Evolutionary conservation across 2,329 filamentous ascomycete species (phyloP).

Genomic region (Thelonectria rubi): DNA sequence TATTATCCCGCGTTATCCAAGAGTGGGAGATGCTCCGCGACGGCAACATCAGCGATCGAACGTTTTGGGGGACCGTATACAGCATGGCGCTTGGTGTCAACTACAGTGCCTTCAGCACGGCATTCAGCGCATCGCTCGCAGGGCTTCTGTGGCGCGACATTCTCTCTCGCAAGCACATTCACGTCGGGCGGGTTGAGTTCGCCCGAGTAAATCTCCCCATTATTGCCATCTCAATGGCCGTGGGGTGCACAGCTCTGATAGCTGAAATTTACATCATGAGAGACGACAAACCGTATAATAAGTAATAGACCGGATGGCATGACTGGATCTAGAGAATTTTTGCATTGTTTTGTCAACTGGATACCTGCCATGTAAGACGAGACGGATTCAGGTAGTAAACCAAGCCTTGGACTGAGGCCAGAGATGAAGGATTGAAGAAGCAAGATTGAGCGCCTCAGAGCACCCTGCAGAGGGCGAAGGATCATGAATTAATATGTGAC

Average conservation of each 20-base stretch:
- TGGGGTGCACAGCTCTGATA: slow-evolving; percentile 68
- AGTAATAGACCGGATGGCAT: slow-evolving; percentile 5
- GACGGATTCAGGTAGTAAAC: no score
- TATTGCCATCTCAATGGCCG: slow-evolving; percentile 73
- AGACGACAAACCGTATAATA: slow-evolving; percentile 28
- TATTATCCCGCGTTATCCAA: slow-evolving; percentile 75
- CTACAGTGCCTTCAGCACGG: slow-evolving; percentile 77
- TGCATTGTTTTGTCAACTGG: no score
- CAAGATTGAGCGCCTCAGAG: no score
- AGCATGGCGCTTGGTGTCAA: slow-evolving; percentile 80
- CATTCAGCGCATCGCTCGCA: slow-evolving; percentile 76
- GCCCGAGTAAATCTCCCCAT: slow-evolving; percentile 75
- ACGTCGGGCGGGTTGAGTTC: slow-evolving; percentile 70
- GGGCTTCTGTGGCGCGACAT: slow-evolving; percentile 79
- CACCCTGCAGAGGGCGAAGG: no score
- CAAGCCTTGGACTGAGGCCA: no score
- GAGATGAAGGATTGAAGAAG: no score
- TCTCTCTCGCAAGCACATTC: slow-evolving; percentile 72
- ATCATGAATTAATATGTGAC: no score
- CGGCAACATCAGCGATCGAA: slow-evolving; percentile 66
- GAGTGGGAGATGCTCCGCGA: slow-evolving; percentile 70
- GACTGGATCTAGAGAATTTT: no score
- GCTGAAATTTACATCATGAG: slow-evolving; percentile 68
- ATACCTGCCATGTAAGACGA: no score
- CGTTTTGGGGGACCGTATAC: slow-evolving; percentile 79